Conservation (phyloP, 1,284 basidiomycete genomes). For the Polyporus tsugae region DNA sequence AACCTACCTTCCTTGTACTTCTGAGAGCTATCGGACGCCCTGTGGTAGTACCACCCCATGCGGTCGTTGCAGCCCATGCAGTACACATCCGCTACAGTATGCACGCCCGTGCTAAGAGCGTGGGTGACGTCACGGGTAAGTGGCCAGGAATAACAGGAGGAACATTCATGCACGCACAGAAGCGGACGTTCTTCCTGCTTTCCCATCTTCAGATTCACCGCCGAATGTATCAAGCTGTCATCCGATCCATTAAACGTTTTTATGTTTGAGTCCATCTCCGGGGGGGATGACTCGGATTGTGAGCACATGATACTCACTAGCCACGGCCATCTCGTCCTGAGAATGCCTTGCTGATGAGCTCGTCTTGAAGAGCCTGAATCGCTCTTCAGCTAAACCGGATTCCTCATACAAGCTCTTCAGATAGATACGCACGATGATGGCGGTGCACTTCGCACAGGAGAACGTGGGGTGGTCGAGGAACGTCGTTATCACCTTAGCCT, state of each 20-base stretch:
- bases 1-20: slow-evolving; percentile 86
- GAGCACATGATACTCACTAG: slow-evolving; percentile 60
- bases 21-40: slow-evolving; percentile 80
- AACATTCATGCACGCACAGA: slow-evolving; percentile 51
- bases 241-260: no score
- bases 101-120: slow-evolving; percentile 73
- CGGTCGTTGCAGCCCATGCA: slow-evolving; percentile 82
- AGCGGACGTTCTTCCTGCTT: slow-evolving; percentile 80
- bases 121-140: slow-evolving; percentile 7
- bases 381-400: not conserved
- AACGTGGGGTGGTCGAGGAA: slow-evolving; percentile 69
- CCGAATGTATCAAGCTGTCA: slow-evolving; percentile 79
- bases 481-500: slow-evolving; percentile 58
- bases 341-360: slow-evolving; percentile 87
- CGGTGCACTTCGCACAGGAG: slow-evolving; percentile 70
- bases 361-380: slow-evolving; percentile 80
- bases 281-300: not conserved
- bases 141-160: not conserved
- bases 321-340: slow-evolving; percentile 86
- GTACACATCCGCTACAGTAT: slow-evolving; percentile 83
- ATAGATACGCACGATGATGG: slow-evolving; percentile 62
- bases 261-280: not conserved
- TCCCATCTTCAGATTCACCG: slow-evolving; percentile 79
- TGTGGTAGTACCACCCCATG: slow-evolving; percentile 87
- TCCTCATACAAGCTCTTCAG: not conserved